These are phyloP conservation scores for Athelia sp. DNA, from an alignment of 1,284 basidiomycete genomes.

Conservation along the genomic window DNA sequence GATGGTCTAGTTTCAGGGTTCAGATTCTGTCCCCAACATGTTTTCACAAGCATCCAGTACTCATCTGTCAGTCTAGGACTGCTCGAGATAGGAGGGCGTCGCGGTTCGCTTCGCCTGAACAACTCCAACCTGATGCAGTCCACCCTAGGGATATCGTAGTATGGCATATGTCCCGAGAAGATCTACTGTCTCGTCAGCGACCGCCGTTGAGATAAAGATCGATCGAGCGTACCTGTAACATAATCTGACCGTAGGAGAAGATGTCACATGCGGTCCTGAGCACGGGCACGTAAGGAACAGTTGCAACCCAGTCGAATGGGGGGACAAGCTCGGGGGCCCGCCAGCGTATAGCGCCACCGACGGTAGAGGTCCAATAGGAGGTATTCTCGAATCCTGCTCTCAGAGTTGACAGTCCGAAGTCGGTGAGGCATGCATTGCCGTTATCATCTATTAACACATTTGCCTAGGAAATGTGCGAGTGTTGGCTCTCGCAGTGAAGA, in stretches of 20 bases:
- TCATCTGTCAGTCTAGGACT: too few species aligned
- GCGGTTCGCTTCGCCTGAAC: too few species aligned
- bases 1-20: too few species aligned
- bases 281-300: background rate
- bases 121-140: too few species aligned
- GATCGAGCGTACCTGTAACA: background rate
- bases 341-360: background rate
- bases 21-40: too few species aligned
- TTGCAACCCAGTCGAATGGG: background rate
- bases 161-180: too few species aligned
- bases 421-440: background rate
- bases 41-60: background rate
- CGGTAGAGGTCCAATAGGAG: background rate
- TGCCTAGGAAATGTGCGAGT: background rate
- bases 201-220: too few species aligned
- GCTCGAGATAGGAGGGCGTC: too few species aligned
- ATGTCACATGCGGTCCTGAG: background rate
- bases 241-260: background rate
- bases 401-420: background rate
- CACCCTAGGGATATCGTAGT: too few species aligned
- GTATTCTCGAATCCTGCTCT: background rate
- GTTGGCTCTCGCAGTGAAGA: background rate
- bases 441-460: background rate
- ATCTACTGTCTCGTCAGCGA: too few species aligned
- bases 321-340: background rate